Evolutionary conservation across 345 rosid species (phyloP).

Genomic region (Trapa incisa): DNA sequence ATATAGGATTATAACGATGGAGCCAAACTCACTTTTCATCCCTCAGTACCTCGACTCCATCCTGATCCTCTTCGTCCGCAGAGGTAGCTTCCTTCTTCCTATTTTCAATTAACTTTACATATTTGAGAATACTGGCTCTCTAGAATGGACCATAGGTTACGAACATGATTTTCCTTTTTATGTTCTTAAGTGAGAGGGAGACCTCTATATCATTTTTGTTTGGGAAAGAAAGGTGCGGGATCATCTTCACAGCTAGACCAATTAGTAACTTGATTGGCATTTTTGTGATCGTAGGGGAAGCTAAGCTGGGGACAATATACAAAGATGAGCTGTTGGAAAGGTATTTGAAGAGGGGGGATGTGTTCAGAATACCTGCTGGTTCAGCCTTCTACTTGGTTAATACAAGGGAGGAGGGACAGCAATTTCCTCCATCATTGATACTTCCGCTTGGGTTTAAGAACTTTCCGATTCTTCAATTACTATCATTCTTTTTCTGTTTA

Average conservation of each 20-base stretch:
- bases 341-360: constrained; percentile 43
- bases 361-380: constrained; percentile 57
- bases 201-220: no score
- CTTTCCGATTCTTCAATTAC: constrained; percentile 40
- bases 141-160: no score
- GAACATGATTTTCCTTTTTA: no score
- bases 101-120: no score
- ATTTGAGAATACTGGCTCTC: no score
- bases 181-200: no score
- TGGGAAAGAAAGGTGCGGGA: no score
- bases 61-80: constrained; percentile 55
- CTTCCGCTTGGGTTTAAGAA: constrained; percentile 45
- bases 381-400: constrained; percentile 71
- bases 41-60: constrained; percentile 77
- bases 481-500: no score
- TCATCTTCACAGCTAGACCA: no score
- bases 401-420: constrained; percentile 32
- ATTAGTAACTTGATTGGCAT: constrained; percentile 1
- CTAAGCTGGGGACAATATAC: constrained; percentile 54
- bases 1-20: constrained; percentile 78
- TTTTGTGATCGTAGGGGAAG: constrained; percentile 48
- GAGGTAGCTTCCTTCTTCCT: constrained; percentile 23
- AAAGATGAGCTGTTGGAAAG: constrained; percentile 40
- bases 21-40: constrained; percentile 59
- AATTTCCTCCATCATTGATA: constrained; percentile 78